Evolutionary conservation across 331 rosid species (phyloP).

Genomic region (Pyrus hybrid): DNA sequence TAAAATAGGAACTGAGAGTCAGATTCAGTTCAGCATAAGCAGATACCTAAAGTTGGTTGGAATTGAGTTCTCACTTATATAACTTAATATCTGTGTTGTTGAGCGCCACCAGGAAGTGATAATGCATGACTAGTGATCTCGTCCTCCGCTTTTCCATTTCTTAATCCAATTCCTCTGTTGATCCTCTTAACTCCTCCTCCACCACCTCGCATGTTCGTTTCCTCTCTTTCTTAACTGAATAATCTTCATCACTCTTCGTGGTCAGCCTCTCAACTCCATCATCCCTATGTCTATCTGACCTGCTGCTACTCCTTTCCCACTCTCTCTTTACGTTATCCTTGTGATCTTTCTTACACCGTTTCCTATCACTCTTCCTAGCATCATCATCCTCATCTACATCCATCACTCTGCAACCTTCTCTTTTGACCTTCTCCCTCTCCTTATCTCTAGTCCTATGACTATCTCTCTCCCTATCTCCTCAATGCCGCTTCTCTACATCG

Average conservation of each 20-base stretch:
- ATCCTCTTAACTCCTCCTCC: slow-evolving; percentile 51
- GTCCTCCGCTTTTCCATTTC: slow-evolving; percentile 92
- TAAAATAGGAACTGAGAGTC: neutral
- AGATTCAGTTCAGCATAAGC: neutral
- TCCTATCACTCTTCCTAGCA: slow-evolving; percentile 43
- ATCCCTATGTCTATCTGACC: slow-evolving; percentile 42
- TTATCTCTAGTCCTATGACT: slow-evolving; percentile 19
- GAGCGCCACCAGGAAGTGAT: slow-evolving; percentile 83
- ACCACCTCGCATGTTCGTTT: slow-evolving; percentile 37
- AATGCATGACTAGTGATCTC: slow-evolving; percentile 75
- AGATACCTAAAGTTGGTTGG: neutral
- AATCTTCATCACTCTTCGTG: slow-evolving; percentile 41
- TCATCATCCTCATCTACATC: slow-evolving; percentile 28
- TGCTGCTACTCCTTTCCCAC: slow-evolving; percentile 31
- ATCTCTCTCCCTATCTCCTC: slow-evolving; percentile 30
- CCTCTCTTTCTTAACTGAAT: slow-evolving; percentile 33
- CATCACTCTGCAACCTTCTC: slow-evolving; percentile 34
- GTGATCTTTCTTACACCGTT: slow-evolving; percentile 55
- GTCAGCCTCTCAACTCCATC: slow-evolving; percentile 46
- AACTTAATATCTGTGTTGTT: slow-evolving; percentile 84
- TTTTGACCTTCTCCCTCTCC: slow-evolving; percentile 20
- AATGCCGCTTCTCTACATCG: slow-evolving; percentile 27
- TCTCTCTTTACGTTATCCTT: slow-evolving; percentile 39
- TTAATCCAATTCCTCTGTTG: slow-evolving; percentile 77
- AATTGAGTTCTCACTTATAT: slow-evolving; percentile 37